Evolutionary conservation across 208 protist species (phyloP).

Genomic region (Angomonas deanei): DNA sequence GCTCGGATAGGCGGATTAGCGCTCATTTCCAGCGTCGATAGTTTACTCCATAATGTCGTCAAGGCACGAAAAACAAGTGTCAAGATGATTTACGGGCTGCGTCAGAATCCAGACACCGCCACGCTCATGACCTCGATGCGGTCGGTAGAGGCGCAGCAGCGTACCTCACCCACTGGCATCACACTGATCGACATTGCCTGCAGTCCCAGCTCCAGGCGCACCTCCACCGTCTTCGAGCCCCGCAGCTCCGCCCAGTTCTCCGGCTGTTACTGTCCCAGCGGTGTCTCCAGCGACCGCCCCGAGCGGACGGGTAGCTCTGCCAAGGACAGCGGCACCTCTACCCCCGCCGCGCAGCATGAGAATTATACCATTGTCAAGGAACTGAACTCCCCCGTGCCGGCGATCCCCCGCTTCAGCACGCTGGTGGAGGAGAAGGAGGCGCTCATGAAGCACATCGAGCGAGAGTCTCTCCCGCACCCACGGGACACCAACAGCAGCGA

Average conservation of each 20-base stretch:
- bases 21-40: slow-evolving; percentile 28
- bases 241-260: neutral
- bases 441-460: slow-evolving; percentile 11
- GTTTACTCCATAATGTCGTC: slow-evolving; percentile 25
- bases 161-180: neutral
- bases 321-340: neutral
- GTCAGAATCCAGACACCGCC: neutral
- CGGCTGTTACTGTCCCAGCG: neutral
- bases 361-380: no score
- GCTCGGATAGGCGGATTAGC: slow-evolving; percentile 34
- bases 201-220: slow-evolving; percentile 4
- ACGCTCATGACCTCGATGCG: slow-evolving; percentile 5
- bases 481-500: neutral
- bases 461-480: neutral
- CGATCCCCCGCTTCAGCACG: slow-evolving; percentile 15
- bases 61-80: slow-evolving; percentile 21
- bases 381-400: slow-evolving; percentile 3
- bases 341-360: no score
- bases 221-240: slow-evolving; percentile 4
- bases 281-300: neutral
- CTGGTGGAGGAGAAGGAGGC: slow-evolving; percentile 19
- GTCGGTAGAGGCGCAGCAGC: slow-evolving; percentile 8
- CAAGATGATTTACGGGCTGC: slow-evolving; percentile 22
- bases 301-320: neutral
- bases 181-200: slow-evolving; percentile 3